Base-by-base conservation (phyloP, 2,329 filamentous ascomycete genomes). In the Calycina herbarum region DNA sequence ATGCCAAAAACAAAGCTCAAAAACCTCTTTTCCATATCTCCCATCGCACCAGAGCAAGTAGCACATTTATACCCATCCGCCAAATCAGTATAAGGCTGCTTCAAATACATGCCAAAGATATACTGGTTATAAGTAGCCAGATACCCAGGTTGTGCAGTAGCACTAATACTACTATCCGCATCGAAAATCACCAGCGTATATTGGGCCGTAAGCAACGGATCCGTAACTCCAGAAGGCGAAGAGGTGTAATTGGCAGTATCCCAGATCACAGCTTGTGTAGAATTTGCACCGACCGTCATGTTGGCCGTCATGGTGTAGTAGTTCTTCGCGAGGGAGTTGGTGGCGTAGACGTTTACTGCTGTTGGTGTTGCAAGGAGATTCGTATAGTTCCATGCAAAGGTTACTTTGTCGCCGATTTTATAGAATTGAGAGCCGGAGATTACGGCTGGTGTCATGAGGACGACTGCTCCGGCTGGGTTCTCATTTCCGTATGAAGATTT, bases 321-420 rank as follows among this genome's bases (percentile, higher is more conserved):
- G 67, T 81, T 79, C 24, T 79, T 76, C 57, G 81, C 83, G 7
- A 75, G 75, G 51, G 82, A 82, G 78, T 84, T 87, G 69, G 83
- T 85, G 40, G 86, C 79, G 65, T 88, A 75, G 15, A 89, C 79
- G 69, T 89, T 85, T 65, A 90, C 73, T 51, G 85, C 86, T 2
- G 84, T 86, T 1, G 87, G 87, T 1, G 80, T 83, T 31, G 78
- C 85, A 64, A 81, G 79, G 35, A 90, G 76, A 57, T 82, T 83
- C 3, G 87, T 89, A 78, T 89, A 89, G 77, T 89, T 89, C 86
- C 86, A 90, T 58, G 78, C 82, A 76, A 85, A 86, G 15, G 85
- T 89, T 56, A 88, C 78, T 57, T 79, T 72, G 65, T 88, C 82
- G 67, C 85, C 83, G 67, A 89, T 86, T 73, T 86, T 86, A 81